Conservation (phyloP, 805 yeast genomes). For the Spathaspora girioi region DNA sequence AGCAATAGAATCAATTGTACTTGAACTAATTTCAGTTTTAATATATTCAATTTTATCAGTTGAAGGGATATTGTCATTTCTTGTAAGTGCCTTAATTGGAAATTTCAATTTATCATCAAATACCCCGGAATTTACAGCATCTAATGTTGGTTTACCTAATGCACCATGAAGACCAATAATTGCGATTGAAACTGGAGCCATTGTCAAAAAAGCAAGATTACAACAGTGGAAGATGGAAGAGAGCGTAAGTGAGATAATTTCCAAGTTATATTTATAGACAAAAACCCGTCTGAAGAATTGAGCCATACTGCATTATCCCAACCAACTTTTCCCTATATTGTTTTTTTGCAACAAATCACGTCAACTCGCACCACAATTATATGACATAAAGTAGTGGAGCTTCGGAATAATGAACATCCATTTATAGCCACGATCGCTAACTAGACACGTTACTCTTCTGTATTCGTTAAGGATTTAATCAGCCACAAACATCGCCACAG, state of each 20-base stretch:
- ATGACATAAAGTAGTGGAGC: too few species aligned
- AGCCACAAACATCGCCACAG: too few species aligned
- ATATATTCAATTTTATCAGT: slow-evolving; percentile 38
- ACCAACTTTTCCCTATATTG: too few species aligned
- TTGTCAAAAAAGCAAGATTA: background rate
- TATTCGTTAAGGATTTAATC: too few species aligned
- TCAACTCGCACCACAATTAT: too few species aligned
- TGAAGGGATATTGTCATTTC: slow-evolving; percentile 30
- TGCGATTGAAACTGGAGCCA: slow-evolving; percentile 34
- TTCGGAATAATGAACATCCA: too few species aligned
- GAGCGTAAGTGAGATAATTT: background rate
- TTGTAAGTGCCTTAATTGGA: slow-evolving; percentile 52
- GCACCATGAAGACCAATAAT: slow-evolving; percentile 51
- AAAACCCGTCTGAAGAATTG: too few species aligned
- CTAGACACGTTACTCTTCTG: too few species aligned
- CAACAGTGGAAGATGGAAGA: background rate
- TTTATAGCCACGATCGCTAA: too few species aligned
- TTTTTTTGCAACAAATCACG: too few species aligned
- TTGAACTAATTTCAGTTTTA: slow-evolving; percentile 20
- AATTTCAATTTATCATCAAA: slow-evolving; percentile 39
- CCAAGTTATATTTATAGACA: background rate
- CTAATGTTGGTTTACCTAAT: slow-evolving; percentile 46
- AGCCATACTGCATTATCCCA: too few species aligned
- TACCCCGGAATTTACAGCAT: slow-evolving; percentile 40
- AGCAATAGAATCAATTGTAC: slow-evolving; percentile 12